Conservation (phyloP, 345 rosid species). For the Salix brachista region DNA sequence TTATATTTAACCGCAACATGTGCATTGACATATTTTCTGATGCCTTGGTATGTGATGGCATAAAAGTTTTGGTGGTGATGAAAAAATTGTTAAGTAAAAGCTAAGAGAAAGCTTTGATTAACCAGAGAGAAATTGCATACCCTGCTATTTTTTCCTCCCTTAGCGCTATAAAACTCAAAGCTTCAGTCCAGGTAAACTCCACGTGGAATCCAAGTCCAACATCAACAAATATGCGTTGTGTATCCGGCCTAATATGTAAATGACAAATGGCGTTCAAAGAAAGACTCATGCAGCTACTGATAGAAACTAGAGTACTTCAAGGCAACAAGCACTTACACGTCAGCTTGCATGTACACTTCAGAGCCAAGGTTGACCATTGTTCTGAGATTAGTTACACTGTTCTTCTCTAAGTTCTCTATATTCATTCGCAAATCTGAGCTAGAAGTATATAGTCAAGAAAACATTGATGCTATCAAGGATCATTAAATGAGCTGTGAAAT, state of each 20-base stretch:
- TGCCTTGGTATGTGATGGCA: not conserved
- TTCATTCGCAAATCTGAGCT: slow-evolving; percentile 83
- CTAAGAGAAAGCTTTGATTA: not conserved
- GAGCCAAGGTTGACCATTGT: slow-evolving; percentile 95
- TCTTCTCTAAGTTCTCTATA: slow-evolving; percentile 66
- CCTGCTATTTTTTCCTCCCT: slow-evolving; percentile 62
- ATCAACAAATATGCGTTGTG: slow-evolving; percentile 61
- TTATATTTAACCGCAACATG: not conserved
- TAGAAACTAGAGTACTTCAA: not conserved
- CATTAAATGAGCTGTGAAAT: not conserved
- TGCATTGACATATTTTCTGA: no score
- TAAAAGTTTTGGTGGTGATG: not conserved
- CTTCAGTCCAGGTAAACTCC: slow-evolving; percentile 82
- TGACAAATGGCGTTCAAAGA: not conserved
- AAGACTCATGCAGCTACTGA: not conserved
- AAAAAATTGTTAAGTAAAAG: no score
- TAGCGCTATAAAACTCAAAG: slow-evolving; percentile 49
- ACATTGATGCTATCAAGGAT: not conserved
- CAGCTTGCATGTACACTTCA: slow-evolving; percentile 91
- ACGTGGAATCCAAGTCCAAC: slow-evolving; percentile 79
- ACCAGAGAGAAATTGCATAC: slow-evolving; percentile 28
- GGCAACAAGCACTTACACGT: slow-evolving; percentile 56
- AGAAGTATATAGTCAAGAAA: slow-evolving; percentile 30
- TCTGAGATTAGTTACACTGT: slow-evolving; percentile 75
- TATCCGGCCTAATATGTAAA: slow-evolving; percentile 48